Percentiles rank a stretch among this genome's conserved stretches.
Evolutionary conservation across 345 rosid genomes (phyloP).

Genomic region (Pugionium dolabratum): DNA sequence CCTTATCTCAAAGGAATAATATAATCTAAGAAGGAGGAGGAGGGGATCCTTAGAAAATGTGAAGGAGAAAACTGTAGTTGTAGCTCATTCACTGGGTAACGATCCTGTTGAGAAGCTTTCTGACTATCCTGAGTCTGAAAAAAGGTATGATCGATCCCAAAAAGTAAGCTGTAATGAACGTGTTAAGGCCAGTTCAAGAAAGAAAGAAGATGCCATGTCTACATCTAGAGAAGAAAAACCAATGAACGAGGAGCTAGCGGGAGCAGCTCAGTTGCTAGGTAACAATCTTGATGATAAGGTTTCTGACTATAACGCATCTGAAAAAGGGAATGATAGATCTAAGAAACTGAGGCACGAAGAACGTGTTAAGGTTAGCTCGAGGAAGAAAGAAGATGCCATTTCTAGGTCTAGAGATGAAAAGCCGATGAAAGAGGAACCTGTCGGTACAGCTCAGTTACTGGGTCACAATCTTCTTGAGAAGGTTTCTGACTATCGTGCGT

Average conservation of each 20-base stretch:
- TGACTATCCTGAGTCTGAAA: constrained; percentile 40
- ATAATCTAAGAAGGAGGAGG: constrained; percentile 50
- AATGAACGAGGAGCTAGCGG: constrained; percentile 33
- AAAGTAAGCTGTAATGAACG: constrained; percentile 39
- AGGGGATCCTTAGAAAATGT: constrained; percentile 49
- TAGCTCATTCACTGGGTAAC: constrained; percentile 30
- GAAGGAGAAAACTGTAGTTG: constrained; percentile 37
- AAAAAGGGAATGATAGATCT: constrained; percentile 39
- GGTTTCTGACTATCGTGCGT: constrained; percentile 38
- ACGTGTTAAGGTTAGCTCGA: constrained; percentile 39
- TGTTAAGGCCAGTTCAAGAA: constrained; percentile 41
- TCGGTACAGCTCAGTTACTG: constrained; percentile 32
- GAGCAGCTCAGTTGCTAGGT: constrained; percentile 30
- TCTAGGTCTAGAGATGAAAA: constrained; percentile 35
- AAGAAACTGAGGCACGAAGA: constrained; percentile 41
- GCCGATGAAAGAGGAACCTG: constrained; percentile 30
- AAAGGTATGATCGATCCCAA: constrained; percentile 35
- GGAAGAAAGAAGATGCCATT: constrained; percentile 39
- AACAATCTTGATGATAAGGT: constrained; percentile 40
- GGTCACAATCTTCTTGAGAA: constrained; percentile 41
- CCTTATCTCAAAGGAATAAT: background rate
- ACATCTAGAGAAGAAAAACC: constrained; percentile 36
- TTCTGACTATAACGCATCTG: constrained; percentile 38
- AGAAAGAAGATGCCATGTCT: constrained; percentile 37
- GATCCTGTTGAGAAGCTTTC: constrained; percentile 40